These are phyloP conservation scores for Rhodomyrtus tomentosa DNA, from an alignment of 345 rosid genomes.

Conservation along the genomic window DNA sequence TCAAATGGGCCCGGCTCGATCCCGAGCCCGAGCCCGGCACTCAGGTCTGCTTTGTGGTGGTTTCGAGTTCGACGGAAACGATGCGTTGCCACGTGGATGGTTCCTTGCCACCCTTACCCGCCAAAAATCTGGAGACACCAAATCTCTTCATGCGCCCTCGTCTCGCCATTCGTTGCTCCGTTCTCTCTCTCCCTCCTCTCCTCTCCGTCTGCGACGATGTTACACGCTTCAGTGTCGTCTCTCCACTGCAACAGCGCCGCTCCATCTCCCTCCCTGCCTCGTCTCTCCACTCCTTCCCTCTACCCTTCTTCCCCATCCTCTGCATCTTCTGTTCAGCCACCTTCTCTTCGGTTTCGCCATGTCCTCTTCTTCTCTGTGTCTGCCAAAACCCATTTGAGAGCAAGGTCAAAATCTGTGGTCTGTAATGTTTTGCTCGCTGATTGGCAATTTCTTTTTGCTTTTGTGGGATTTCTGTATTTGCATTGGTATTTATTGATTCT, in stretches of 20 bases:
- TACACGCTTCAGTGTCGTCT: background rate
- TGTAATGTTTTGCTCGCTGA: background rate
- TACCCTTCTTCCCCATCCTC: constrained; percentile 5
- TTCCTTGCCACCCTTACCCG: background rate
- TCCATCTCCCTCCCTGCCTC: constrained; percentile 22
- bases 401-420: background rate
- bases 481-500: background rate
- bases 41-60: too few species aligned
- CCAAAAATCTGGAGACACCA: background rate
- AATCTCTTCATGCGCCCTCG: background rate
- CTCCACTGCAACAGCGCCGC: constrained; percentile 1
- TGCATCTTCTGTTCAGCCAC: constrained; percentile 5
- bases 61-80: background rate
- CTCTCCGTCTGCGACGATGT: background rate
- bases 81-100: background rate
- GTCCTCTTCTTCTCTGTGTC: constrained; percentile 14
- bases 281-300: constrained; percentile 8
- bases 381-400: constrained; percentile 4
- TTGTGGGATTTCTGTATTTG: background rate
- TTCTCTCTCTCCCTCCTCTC: background rate
- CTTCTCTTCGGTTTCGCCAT: constrained; percentile 4
- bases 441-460: background rate
- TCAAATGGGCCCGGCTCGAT: background rate
- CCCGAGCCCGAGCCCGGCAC: background rate
- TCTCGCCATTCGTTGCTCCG: background rate